phyloP scores from a whole-genome alignment of 441 rosid species.

The Hypseocharis bilobata region DNA sequence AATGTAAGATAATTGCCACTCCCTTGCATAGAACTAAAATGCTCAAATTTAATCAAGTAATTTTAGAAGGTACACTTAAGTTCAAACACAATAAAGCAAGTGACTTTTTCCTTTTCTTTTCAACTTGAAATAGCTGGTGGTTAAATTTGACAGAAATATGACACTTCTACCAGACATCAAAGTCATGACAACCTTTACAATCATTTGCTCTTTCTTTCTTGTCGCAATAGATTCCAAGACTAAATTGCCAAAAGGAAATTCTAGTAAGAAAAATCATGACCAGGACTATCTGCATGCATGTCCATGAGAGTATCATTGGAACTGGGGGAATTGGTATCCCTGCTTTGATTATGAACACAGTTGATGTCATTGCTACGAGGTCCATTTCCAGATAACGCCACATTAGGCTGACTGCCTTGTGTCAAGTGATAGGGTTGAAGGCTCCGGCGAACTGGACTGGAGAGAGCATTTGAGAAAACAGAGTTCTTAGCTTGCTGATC shows the following conservation, averaged over 20 bases:
- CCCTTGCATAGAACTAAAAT: background rate
- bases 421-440: slow-evolving; percentile 46
- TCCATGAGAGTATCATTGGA: slow-evolving; percentile 34
- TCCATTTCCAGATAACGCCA: slow-evolving; percentile 22
- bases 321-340: slow-evolving; percentile 29
- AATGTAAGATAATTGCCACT: too few species aligned
- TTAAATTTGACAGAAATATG: too few species aligned
- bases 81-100: background rate
- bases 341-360: slow-evolving; percentile 25
- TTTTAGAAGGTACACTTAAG: background rate
- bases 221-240: background rate
- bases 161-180: background rate
- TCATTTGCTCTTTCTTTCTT: background rate
- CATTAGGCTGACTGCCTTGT: slow-evolving; percentile 23
- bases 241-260: background rate
- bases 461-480: slow-evolving; percentile 44
- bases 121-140: too few species aligned
- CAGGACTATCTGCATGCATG: slow-evolving; percentile 39
- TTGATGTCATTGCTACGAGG: slow-evolving; percentile 25
- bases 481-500: slow-evolving; percentile 38
- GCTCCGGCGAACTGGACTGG: slow-evolving; percentile 57
- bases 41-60: background rate
- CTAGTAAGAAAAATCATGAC: slow-evolving; percentile 27
- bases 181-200: background rate
- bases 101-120: too few species aligned